A percentile compares a stretch with the other conserved stretches of the same genome.
phyloP scores from a whole-genome alignment of 1,284 basidiomycete genomes.

The Cutaneotrichosporon sp. region DNA sequence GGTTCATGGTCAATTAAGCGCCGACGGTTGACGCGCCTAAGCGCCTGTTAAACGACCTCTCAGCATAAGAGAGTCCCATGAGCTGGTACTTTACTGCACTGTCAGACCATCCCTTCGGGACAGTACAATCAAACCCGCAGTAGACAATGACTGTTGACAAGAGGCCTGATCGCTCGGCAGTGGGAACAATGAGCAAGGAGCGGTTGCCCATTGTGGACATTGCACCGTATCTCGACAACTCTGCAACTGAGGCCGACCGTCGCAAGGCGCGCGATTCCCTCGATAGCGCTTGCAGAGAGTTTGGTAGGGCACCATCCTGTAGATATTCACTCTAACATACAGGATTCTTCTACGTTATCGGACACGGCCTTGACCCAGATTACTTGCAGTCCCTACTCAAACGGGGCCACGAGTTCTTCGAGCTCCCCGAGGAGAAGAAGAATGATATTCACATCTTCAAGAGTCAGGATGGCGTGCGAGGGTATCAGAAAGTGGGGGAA shows the following conservation, averaged over 20 bases:
- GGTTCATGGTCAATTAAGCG: no score
- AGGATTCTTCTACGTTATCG: conserved; percentile 1
- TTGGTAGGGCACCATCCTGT: conserved; percentile 3
- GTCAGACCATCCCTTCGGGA: no score
- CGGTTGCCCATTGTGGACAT: conserved; percentile 46
- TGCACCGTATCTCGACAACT: conserved; percentile 30
- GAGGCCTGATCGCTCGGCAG: not conserved
- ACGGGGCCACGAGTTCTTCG: conserved; percentile 67
- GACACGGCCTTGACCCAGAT: not conserved
- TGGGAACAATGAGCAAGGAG: not conserved
- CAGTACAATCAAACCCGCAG: no score
- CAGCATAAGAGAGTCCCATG: no score
- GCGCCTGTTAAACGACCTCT: no score
- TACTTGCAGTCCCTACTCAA: conserved; percentile 46
- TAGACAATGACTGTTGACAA: not conserved
- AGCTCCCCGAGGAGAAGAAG: conserved; percentile 65
- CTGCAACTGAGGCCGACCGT: conserved; percentile 5
- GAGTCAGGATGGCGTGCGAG: conserved; percentile 55
- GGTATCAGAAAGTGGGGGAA: conserved; percentile 57
- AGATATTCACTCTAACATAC: no score
- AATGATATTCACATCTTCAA: conserved; percentile 57
- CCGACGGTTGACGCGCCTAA: no score
- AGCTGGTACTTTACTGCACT: no score
- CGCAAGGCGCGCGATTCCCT: conserved; percentile 56
- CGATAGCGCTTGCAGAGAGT: conserved; percentile 65